Evolutionary conservation across 805 yeast genomes (phyloP).

Genomic region (Kazachstania bromeliacearum): DNA sequence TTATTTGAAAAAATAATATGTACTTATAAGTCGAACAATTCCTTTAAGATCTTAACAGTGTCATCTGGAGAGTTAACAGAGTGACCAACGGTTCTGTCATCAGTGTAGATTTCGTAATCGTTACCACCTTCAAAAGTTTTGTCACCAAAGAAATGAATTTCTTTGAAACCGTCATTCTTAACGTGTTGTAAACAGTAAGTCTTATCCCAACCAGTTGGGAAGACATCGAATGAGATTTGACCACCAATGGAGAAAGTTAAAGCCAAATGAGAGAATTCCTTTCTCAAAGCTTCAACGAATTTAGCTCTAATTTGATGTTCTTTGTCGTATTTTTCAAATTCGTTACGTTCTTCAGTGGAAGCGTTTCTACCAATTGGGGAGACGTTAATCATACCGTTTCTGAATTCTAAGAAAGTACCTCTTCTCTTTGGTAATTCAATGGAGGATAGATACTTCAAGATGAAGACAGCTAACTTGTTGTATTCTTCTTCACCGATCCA

Average conservation of each 20-base stretch:
- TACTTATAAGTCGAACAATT: constrained; percentile 45
- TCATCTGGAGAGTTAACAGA: constrained; percentile 85
- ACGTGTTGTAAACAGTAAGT: constrained; percentile 95
- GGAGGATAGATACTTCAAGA: constrained; percentile 73
- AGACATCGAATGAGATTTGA: constrained; percentile 96
- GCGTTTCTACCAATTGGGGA: constrained; percentile 99
- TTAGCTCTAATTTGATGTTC: constrained; percentile 71
- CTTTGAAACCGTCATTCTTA: constrained; percentile 69
- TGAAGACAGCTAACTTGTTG: constrained; percentile 78
- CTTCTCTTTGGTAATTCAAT: constrained; percentile 92
- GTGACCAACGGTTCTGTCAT: constrained; percentile 91
- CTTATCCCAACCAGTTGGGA: constrained; percentile 99
- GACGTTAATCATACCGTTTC: constrained; percentile 98
- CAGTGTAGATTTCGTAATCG: constrained; percentile 93
- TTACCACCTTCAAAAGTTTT: constrained; percentile 96
- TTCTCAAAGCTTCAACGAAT: constrained; percentile 76
- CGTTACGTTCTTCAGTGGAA: constrained; percentile 85
- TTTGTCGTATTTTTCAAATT: constrained; percentile 78
- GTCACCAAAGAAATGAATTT: constrained; percentile 97
- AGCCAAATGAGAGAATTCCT: constrained; percentile 71
- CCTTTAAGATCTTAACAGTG: constrained; percentile 77
- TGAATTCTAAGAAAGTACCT: constrained; percentile 97
- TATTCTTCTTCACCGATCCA: constrained; percentile 96
- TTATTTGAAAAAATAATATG: too few relatives aligned
- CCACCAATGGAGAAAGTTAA: constrained; percentile 98